Evolutionary conservation across 2,329 filamentous ascomycete species (phyloP), one percentile per base, ranked within the genome.

Genomic region (Colletotrichum theobromicola): DNA sequence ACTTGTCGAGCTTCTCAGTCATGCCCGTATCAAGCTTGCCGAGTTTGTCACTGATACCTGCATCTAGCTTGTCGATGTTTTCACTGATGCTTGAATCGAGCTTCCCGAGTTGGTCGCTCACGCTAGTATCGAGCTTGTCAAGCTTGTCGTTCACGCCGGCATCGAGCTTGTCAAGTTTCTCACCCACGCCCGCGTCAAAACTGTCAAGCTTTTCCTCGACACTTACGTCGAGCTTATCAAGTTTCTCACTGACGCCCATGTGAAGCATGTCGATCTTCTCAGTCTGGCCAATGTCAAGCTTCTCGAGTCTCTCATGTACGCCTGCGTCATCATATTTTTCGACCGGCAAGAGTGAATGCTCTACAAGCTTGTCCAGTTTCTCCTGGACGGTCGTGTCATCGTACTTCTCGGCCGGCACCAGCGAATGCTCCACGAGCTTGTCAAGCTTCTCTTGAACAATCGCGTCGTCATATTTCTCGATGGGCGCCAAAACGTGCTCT

Each of bases 371-470:
- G 28, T 73, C 70, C 2, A 73, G 65, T 34, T 73, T 73, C 15
- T 73, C 66, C 16, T 64, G 66, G 28, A 64, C 58, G 5, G n/a
- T n/a, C 4, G 58, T 21, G n/a, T 73, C 70, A 35, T 73, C 72
- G 24, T 72, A 74, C 55, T 74, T 74, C 12, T 72, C 72, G 15
- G 34, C 32, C 15, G 68, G 72, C 10, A 60, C 55, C 7, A 28
- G 88, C 32, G 90, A 91, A 79, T 94, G 91, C 65, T 90, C 90
- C 46, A 95, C 87, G 5, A 94, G 84, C 76, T 77, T 80, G 70
- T 81, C 79, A 13, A 82, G 79, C 70, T 81, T 82, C 15, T 77
- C 77, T 12, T 79, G 79, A 21, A 82, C 75, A 32, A 77, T 70
- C 18, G 76, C 71, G 57, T 81, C 79, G 24, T 81, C 76, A 26